Evolutionary conservation across 495 filamentous ascomycete species (phyloP).

Genomic region (Aspergillus nanangensis): DNA sequence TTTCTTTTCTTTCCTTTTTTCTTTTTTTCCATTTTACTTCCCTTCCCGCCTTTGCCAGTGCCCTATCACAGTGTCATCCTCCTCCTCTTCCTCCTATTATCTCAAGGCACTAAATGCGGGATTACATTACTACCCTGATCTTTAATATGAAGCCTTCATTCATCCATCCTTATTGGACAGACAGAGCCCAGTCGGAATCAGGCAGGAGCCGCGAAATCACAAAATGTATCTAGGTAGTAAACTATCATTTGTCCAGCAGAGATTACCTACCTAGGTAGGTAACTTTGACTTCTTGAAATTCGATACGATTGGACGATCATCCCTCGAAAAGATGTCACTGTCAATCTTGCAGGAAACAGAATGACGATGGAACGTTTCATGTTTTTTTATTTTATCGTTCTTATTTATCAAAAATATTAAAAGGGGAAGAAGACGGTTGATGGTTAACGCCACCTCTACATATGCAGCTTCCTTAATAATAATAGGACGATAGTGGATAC

Average conservation of each 20-base stretch:
- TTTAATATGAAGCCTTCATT: neutral
- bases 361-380: conserved; percentile 1
- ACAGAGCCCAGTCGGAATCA: neutral
- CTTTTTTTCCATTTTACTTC: too few species aligned
- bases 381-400: neutral
- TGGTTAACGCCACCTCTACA: too few species aligned
- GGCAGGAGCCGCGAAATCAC: neutral
- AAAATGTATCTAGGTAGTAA: neutral
- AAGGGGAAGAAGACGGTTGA: neutral
- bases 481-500: conserved; percentile 6
- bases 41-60: neutral
- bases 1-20: too few species aligned
- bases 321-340: conserved; percentile 11
- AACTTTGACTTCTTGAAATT: too few species aligned
- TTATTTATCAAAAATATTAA: conserved; percentile 4
- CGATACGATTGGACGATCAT: conserved; percentile 16
- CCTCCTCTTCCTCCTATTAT: neutral
- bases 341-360: conserved; percentile 12
- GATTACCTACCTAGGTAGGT: neutral
- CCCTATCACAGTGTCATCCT: neutral
- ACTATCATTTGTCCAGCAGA: neutral
- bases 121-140: too few species aligned
- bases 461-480: conserved; percentile 1
- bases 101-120: neutral
- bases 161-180: neutral